phyloP scores from a whole-genome alignment of 108 stramenopile genomes.

The Nitzschia inconspicua region DNA sequence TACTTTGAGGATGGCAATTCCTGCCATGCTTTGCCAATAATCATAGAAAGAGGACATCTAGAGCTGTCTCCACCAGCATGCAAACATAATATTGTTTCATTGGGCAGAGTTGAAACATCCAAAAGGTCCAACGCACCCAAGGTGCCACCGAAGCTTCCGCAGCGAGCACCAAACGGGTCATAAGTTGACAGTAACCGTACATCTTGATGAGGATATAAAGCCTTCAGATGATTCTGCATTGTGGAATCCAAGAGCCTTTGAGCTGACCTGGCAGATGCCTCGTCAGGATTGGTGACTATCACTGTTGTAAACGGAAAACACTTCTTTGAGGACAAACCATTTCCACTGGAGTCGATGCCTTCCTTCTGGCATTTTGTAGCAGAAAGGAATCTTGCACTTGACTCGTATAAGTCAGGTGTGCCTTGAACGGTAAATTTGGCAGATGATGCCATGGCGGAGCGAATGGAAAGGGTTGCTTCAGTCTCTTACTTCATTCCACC shows the following conservation, averaged over 20 bases:
- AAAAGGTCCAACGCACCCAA: slow-evolving; percentile 59
- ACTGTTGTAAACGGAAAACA: slow-evolving; percentile 50
- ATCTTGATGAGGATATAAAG: not conserved
- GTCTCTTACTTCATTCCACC: too few relatives aligned
- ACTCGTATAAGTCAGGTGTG: too few relatives aligned
- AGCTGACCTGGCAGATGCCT: slow-evolving; percentile 25
- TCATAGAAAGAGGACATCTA: slow-evolving; percentile 78
- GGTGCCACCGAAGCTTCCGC: slow-evolving; percentile 79
- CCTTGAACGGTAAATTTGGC: too few relatives aligned
- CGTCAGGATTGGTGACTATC: slow-evolving; percentile 61
- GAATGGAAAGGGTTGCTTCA: too few relatives aligned
- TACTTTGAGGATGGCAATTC: slow-evolving; percentile 36
- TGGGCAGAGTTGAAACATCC: not conserved
- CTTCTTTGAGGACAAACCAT: too few relatives aligned
- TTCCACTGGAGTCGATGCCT: too few relatives aligned
- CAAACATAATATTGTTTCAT: slow-evolving; percentile 24
- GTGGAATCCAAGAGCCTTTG: slow-evolving; percentile 10
- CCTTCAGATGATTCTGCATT: slow-evolving; percentile 4
- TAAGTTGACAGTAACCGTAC: slow-evolving; percentile 45
- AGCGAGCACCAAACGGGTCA: slow-evolving; percentile 64
- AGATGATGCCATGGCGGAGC: too few relatives aligned
- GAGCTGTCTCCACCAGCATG: slow-evolving; percentile 84
- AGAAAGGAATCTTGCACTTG: too few relatives aligned
- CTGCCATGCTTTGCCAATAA: slow-evolving; percentile 81
- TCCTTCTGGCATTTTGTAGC: too few relatives aligned